Evolutionary conservation across 2,329 filamentous ascomycete species (phyloP).

Genomic region (Domatiomyces globalis): DNA sequence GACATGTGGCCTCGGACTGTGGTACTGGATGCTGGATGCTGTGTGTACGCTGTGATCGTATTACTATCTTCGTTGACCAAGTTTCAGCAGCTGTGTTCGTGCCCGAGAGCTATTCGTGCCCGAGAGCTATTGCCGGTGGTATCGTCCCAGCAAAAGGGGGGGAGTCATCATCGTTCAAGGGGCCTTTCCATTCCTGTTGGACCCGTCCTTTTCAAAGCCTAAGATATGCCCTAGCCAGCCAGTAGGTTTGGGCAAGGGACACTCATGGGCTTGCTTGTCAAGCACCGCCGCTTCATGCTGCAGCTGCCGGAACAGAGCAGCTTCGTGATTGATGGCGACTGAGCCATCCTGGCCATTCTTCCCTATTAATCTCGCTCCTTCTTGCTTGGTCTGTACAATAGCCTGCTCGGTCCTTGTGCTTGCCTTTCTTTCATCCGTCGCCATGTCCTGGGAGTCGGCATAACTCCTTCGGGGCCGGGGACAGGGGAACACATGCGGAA

Average conservation of each 20-base stretch:
- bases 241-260: slow-evolving; percentile 80
- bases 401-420: slow-evolving; percentile 23
- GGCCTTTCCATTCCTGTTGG: not conserved
- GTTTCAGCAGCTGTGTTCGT: too few species aligned
- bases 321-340: slow-evolving; percentile 26
- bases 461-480: slow-evolving; percentile 64
- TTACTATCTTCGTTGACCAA: too few species aligned
- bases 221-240: slow-evolving; percentile 63
- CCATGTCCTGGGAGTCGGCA: slow-evolving; percentile 47
- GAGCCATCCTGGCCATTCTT: slow-evolving; percentile 2
- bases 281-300: slow-evolving; percentile 28
- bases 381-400: slow-evolving; percentile 29
- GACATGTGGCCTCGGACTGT: too few species aligned
- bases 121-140: too few species aligned
- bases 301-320: slow-evolving; percentile 29
- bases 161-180: not conserved
- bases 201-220: slow-evolving; percentile 7
- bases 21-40: too few species aligned
- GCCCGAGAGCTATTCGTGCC: too few species aligned
- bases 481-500: slow-evolving; percentile 84
- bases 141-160: too few species aligned
- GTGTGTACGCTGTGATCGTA: too few species aligned
- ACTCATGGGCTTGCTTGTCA: slow-evolving; percentile 48
- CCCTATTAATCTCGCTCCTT: slow-evolving; percentile 21
- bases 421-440: slow-evolving; percentile 23